These are phyloP conservation scores for Aspergillus campestris DNA, from an alignment of 495 filamentous ascomycete species.

Conservation along the genomic window DNA sequence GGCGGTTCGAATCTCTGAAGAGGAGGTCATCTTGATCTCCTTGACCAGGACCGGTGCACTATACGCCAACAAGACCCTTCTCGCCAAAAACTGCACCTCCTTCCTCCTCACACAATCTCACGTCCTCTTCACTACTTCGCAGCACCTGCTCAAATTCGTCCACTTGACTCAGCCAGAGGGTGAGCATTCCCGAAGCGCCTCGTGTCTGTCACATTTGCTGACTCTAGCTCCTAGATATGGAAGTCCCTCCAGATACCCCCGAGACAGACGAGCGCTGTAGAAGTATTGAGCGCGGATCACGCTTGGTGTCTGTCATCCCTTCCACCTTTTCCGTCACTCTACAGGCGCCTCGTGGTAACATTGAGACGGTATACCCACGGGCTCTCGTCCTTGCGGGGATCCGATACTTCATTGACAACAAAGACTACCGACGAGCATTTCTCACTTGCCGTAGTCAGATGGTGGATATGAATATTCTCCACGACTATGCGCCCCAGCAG, in stretches of 20 bases:
- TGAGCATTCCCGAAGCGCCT: conserved; percentile 23
- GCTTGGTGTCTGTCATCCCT: conserved; percentile 82
- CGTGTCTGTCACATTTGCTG: conserved; percentile 3
- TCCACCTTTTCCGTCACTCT: conserved; percentile 72
- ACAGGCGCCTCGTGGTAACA: conserved; percentile 90
- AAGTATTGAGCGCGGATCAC: conserved; percentile 82
- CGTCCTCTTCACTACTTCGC: conserved; percentile 83
- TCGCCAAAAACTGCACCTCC: conserved; percentile 84
- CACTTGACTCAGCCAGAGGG: conserved; percentile 64
- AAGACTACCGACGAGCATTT: conserved; percentile 78
- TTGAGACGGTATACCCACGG: conserved; percentile 90
- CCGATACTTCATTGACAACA: conserved; percentile 64
- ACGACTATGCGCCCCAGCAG: conserved; percentile 77
- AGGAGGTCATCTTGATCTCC: conserved; percentile 35
- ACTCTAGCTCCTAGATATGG: conserved; percentile 47
- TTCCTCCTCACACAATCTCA: conserved; percentile 75
- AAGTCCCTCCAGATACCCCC: conserved; percentile 79
- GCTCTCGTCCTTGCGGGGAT: conserved; percentile 89
- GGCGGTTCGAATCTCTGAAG: conserved; percentile 28
- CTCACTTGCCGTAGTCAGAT: conserved; percentile 80
- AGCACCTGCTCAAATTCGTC: conserved; percentile 87
- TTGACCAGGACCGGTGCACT: conserved; percentile 67
- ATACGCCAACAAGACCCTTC: conserved; percentile 62
- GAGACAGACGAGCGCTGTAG: conserved; percentile 88
- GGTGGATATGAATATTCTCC: conserved; percentile 97